Evolutionary conservation across 2,329 filamentous ascomycete species (phyloP).

Genomic region (Dichotomopilus funicola): DNA sequence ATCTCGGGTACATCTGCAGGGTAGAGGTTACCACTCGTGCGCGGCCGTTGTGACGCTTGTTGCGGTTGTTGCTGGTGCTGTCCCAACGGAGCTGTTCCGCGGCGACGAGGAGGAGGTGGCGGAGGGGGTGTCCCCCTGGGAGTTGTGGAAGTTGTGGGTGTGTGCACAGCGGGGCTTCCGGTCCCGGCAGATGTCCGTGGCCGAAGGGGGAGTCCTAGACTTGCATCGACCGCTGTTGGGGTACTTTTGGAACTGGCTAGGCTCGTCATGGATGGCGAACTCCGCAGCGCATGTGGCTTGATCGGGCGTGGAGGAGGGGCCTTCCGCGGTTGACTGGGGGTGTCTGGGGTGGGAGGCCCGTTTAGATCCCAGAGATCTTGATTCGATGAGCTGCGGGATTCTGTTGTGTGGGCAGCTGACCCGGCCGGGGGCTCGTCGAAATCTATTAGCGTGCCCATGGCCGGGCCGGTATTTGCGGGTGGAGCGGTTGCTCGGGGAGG

Average conservation of each 20-base stretch:
- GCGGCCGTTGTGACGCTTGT: background rate
- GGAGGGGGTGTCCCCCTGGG: slow-evolving; percentile 30
- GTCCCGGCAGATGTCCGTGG: slow-evolving; percentile 1
- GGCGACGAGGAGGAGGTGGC: slow-evolving; percentile 42
- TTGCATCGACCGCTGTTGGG: background rate
- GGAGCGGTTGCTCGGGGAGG: slow-evolving; percentile 29
- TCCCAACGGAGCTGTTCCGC: slow-evolving; percentile 28
- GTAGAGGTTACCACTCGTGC: background rate
- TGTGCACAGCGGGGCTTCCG: no score
- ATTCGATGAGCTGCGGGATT: slow-evolving; percentile 19
- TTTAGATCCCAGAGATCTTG: slow-evolving; percentile 56
- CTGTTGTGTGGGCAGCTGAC: slow-evolving; percentile 2
- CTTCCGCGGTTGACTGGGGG: slow-evolving; percentile 22
- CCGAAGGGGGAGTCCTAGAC: background rate
- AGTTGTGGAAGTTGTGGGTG: background rate
- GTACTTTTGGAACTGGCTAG: background rate
- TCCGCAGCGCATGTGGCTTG: slow-evolving; percentile 52
- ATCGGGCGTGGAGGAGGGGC: slow-evolving; percentile 48
- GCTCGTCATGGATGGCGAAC: slow-evolving; percentile 31
- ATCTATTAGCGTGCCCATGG: slow-evolving; percentile 56
- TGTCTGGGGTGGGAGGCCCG: slow-evolving; percentile 30
- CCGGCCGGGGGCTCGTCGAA: slow-evolving; percentile 44
- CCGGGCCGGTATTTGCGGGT: slow-evolving; percentile 29
- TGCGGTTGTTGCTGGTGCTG: background rate
- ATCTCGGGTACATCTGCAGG: background rate